A percentile compares a stretch with the other conserved stretches of the same genome.
These are phyloP conservation scores for Crithidia thermophila DNA, from an alignment of 208 protist genomes.

Conservation along the genomic window DNA sequence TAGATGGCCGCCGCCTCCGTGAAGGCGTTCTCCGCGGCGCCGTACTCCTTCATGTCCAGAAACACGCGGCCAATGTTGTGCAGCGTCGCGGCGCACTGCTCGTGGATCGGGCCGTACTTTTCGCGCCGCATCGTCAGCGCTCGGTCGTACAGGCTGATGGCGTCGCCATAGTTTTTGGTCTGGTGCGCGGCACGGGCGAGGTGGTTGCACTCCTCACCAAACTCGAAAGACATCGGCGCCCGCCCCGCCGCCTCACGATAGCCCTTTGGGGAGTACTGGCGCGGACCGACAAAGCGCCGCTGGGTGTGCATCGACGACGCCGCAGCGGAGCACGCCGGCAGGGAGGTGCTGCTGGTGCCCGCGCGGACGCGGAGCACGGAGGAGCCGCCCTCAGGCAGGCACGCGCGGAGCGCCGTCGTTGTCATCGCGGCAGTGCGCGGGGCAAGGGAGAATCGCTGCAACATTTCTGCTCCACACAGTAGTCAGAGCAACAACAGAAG, in stretches of 20 bases:
- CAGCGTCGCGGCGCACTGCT: conserved; percentile 81
- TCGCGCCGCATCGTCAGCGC: conserved; percentile 81
- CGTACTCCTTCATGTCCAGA: conserved; percentile 91
- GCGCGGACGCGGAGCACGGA: conserved; percentile 4
- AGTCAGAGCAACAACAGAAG: no score
- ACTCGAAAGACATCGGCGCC: conserved; percentile 84
- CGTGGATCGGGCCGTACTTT: conserved; percentile 84
- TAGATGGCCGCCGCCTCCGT: conserved; percentile 90
- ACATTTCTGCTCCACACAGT: no score
- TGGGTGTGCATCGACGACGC: conserved; percentile 5
- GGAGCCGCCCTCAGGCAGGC: background rate
- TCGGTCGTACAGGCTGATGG: conserved; percentile 86
- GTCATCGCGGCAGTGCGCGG: background rate
- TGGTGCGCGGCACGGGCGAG: conserved; percentile 83
- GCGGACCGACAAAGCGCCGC: conserved; percentile 70
- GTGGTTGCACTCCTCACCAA: conserved; percentile 86
- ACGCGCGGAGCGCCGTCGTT: background rate
- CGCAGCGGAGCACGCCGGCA: background rate
- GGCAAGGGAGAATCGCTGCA: background rate
- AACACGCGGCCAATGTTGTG: conserved; percentile 90
- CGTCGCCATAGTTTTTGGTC: conserved; percentile 90
- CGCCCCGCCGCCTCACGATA: conserved; percentile 82
- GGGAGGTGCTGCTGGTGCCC: background rate
- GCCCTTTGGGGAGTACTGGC: conserved; percentile 85
- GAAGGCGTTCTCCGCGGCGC: conserved; percentile 87